These are phyloP conservation scores for Smittium culicis DNA, from an alignment of 371 early-diverging fungal genomes.

Conservation along the genomic window DNA sequence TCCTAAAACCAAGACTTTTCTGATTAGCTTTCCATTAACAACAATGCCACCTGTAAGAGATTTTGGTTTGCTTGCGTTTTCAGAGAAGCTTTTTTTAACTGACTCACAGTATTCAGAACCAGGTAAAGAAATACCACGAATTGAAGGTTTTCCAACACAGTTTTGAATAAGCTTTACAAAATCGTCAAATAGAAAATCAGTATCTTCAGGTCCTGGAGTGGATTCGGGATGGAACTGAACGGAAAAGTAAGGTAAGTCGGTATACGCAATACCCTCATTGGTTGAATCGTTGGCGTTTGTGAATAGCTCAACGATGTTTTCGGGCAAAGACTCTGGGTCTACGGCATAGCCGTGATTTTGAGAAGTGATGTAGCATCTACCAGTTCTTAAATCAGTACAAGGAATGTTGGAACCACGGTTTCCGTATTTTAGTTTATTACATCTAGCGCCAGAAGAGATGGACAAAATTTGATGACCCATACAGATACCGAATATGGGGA, in stretches of 20 bases:
- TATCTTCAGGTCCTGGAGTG: constrained; percentile 93
- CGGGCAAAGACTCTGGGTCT: constrained; percentile 60
- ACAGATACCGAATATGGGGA: constrained; percentile 96
- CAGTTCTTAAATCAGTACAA: constrained; percentile 83
- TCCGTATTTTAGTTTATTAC: constrained; percentile 91
- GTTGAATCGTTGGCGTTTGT: constrained; percentile 95
- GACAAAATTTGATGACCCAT: constrained; percentile 91
- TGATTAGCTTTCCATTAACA: constrained; percentile 32
- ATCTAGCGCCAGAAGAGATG: constrained; percentile 82
- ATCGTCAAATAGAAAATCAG: constrained; percentile 86
- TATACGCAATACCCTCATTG: constrained; percentile 93
- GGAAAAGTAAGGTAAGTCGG: constrained; percentile 74
- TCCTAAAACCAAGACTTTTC: constrained; percentile 88
- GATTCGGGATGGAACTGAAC: constrained; percentile 98
- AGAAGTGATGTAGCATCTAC: constrained; percentile 93
- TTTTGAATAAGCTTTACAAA: constrained; percentile 64
- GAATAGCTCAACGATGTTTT: constrained; percentile 74
- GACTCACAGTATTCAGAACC: constrained; percentile 32
- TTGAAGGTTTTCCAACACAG: constrained; percentile 51
- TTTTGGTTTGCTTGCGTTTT: constrained; percentile 22
- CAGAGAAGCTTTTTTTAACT: constrained; percentile 27
- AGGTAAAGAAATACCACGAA: constrained; percentile 54
- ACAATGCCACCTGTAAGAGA: constrained; percentile 23
- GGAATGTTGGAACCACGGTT: constrained; percentile 98
- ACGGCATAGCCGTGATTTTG: constrained; percentile 97